Conservation (phyloP, 2,329 filamentous ascomycete species). For the Alternaria arborescens region DNA sequence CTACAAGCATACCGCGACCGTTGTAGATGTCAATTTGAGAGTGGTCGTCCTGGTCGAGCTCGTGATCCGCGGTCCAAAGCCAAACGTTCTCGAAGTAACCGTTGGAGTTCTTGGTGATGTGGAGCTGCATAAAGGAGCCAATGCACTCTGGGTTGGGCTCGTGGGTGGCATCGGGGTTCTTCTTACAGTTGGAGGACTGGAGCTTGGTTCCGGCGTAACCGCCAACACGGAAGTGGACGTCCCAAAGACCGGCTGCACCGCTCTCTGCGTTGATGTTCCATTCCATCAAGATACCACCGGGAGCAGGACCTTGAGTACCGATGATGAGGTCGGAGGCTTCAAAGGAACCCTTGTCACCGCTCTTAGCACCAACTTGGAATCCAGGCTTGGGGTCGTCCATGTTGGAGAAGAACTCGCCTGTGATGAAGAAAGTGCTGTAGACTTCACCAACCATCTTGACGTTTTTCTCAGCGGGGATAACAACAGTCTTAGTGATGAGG, state of each 20-base stretch:
- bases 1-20: conserved; percentile 82
- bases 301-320: conserved; percentile 80
- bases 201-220: conserved; percentile 85
- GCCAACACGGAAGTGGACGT: conserved; percentile 93
- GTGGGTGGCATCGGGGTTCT: conserved; percentile 72
- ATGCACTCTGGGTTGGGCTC: conserved; percentile 72
- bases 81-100: conserved; percentile 89
- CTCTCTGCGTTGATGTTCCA: conserved; percentile 80
- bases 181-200: conserved; percentile 79
- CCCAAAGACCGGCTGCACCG: conserved; percentile 85
- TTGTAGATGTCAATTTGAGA: conserved; percentile 85
- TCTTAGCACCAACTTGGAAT: conserved; percentile 77
- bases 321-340: conserved; percentile 91
- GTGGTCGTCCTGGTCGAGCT: conserved; percentile 78
- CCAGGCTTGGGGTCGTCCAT: conserved; percentile 80
- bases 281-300: conserved; percentile 88
- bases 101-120: conserved; percentile 64
- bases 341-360: conserved; percentile 78
- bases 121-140: conserved; percentile 72
- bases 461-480: conserved; percentile 68
- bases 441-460: conserved; percentile 91
- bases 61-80: conserved; percentile 92
- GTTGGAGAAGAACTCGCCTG: conserved; percentile 77
- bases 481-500: conserved; percentile 67
- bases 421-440: conserved; percentile 88